A percentile compares a stretch with the other conserved stretches of the same genome.
Conservation (phyloP, 495 filamentous ascomycete species). For the Corynascus novoguineensis region DNA sequence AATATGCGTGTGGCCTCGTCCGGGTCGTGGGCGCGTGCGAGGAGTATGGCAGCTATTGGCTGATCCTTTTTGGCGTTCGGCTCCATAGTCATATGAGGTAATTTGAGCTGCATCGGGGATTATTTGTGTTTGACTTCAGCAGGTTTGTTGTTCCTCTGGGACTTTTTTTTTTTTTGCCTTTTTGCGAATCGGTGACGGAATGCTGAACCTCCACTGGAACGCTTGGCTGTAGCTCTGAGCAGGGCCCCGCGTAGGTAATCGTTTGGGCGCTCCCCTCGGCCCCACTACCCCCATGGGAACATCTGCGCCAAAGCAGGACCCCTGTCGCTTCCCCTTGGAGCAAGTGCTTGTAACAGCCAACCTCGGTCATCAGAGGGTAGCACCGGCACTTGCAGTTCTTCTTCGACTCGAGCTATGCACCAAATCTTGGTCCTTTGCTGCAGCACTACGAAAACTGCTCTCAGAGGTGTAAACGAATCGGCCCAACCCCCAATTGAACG, state of each 20-base stretch:
- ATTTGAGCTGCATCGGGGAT: background rate
- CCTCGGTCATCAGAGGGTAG: background rate
- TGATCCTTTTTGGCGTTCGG: slow-evolving; percentile 23
- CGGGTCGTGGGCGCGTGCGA: slow-evolving; percentile 68
- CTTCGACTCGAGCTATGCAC: background rate
- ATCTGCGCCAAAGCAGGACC: background rate
- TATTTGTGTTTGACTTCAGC: background rate
- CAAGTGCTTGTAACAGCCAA: background rate
- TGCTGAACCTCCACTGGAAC: background rate
- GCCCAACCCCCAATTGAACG: background rate
- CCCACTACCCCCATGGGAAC: background rate
- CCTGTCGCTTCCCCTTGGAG: background rate
- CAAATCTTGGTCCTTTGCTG: background rate
- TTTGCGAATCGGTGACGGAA: background rate
- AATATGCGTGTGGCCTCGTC: slow-evolving; percentile 63
- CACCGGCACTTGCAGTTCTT: background rate
- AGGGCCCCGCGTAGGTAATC: background rate
- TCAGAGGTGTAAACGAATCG: no score
- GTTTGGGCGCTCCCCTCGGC: background rate
- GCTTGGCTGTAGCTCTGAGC: background rate
- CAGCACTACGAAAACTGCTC: background rate
- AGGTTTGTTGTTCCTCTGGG: no score
- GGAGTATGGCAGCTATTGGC: slow-evolving; percentile 58
- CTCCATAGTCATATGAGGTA: slow-evolving; percentile 19
- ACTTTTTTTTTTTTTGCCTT: no score